Evolutionary conservation across 2,329 filamentous ascomycete species (phyloP).

Genomic region (Neofusicoccum sp.): DNA sequence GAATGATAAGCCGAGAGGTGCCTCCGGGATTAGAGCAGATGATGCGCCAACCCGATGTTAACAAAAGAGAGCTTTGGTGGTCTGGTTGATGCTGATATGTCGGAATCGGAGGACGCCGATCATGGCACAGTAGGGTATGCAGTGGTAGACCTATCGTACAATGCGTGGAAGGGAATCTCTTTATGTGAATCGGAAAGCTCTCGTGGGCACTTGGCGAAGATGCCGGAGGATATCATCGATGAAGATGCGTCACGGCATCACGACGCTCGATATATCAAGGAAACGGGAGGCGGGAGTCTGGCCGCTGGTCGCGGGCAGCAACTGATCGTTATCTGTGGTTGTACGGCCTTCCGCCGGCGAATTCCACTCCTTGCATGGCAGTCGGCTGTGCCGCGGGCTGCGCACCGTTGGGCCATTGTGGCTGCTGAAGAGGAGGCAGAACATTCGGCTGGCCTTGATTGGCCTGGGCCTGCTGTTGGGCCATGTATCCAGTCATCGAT

Average conservation of each 20-base stretch:
- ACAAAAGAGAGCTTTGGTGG: slow-evolving; percentile 5
- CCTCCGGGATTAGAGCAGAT: slow-evolving; percentile 7
- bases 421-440: slow-evolving; percentile 40
- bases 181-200: slow-evolving; percentile 1
- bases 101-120: background rate
- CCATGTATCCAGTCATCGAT: slow-evolving; percentile 44
- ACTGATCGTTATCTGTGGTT: slow-evolving; percentile 15
- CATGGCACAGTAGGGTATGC: slow-evolving; percentile 7
- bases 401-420: slow-evolving; percentile 27
- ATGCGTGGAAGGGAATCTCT: slow-evolving; percentile 15
- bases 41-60: slow-evolving; percentile 6
- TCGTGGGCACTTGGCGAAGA: background rate
- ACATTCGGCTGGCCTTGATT: slow-evolving; percentile 22
- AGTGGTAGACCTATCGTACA: slow-evolving; percentile 17
- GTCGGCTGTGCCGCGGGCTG: slow-evolving; percentile 31
- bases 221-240: slow-evolving; percentile 1
- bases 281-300: background rate
- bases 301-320: background rate
- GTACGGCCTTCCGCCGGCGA: slow-evolving; percentile 37
- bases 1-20: background rate
- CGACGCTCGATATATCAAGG: background rate
- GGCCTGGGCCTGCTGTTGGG: slow-evolving; percentile 30
- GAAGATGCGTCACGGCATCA: background rate
- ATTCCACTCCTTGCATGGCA: slow-evolving; percentile 53
- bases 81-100: slow-evolving; percentile 6